phyloP scores from a whole-genome alignment of 2,329 filamentous ascomycete genomes.

The Sporothrix phasma region DNA sequence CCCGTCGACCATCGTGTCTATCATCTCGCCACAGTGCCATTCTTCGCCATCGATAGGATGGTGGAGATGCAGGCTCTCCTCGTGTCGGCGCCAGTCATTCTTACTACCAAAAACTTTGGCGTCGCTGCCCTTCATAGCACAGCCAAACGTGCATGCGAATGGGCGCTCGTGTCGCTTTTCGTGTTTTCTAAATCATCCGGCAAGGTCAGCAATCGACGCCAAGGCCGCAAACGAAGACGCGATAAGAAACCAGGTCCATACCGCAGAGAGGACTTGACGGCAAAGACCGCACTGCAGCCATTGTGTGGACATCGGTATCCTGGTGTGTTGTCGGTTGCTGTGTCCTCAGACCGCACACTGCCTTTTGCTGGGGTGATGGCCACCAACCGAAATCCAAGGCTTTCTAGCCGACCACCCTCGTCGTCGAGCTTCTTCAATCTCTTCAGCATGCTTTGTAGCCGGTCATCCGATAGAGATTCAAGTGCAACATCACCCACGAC shows the following conservation, averaged over 20 bases:
- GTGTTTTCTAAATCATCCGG: slow-evolving; percentile 48
- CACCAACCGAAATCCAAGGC: background rate
- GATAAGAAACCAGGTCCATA: background rate
- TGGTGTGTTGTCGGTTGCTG: background rate
- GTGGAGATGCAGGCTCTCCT: slow-evolving; percentile 62
- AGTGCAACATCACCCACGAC: background rate
- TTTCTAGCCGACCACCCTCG: background rate
- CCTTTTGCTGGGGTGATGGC: background rate
- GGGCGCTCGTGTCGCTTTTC: slow-evolving; percentile 70
- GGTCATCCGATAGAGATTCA: background rate
- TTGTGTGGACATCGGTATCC: background rate
- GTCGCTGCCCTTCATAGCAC: slow-evolving; percentile 23
- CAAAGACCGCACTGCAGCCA: background rate
- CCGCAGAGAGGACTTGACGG: background rate
- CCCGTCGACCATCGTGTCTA: background rate
- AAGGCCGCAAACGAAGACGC: background rate
- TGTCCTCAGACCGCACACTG: background rate
- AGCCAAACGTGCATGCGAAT: slow-evolving; percentile 61
- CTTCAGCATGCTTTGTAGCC: background rate
- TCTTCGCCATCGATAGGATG: slow-evolving; percentile 23
- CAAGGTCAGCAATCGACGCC: background rate
- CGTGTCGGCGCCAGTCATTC: slow-evolving; percentile 89
- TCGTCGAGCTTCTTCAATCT: background rate
- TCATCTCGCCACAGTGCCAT: slow-evolving; percentile 55
- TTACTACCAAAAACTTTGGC: slow-evolving; percentile 75